Percentiles rank a stretch among this genome's conserved stretches.
Evolutionary conservation across 768 basidiomycete genomes (phyloP).

Genomic region (Amanita molliuscula): DNA sequence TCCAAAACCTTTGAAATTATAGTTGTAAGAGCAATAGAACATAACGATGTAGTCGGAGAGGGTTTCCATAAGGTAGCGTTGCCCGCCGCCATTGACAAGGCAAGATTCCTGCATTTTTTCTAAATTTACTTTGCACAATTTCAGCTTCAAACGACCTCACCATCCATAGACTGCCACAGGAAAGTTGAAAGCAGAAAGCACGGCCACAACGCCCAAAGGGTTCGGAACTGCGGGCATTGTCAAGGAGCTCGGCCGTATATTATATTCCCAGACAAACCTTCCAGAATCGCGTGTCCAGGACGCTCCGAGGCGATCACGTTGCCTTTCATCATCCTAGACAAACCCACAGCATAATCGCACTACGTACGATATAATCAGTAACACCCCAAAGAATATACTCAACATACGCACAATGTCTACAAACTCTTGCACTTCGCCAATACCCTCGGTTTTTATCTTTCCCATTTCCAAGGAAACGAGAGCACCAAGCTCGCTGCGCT

Average conservation of each 20-base stretch:
- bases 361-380: conserved; percentile 17
- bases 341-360: conserved; percentile 92
- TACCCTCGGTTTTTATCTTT: conserved; percentile 82
- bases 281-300: conserved; percentile 83
- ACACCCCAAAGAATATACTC: background rate
- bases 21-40: conserved; percentile 83
- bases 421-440: conserved; percentile 92
- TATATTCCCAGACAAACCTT: conserved; percentile 39
- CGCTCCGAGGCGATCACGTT: conserved; percentile 81
- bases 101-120: conserved; percentile 59
- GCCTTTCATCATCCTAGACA: conserved; percentile 93
- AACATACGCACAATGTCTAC: conserved; percentile 65
- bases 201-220: conserved; percentile 62
- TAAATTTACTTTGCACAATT: no score
- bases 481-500: conserved; percentile 74
- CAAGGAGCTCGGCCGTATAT: conserved; percentile 6
- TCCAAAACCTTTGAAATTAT: conserved; percentile 78
- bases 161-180: conserved; percentile 91
- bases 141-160: conserved; percentile 24
- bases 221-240: conserved; percentile 61
- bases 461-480: conserved; percentile 87
- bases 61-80: conserved; percentile 97
- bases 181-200: conserved; percentile 94
- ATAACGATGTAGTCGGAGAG: conserved; percentile 79
- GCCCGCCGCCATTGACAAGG: conserved; percentile 79